phyloP scores from a whole-genome alignment of 139 green algal genomes.

The Asterochloris erici region DNA sequence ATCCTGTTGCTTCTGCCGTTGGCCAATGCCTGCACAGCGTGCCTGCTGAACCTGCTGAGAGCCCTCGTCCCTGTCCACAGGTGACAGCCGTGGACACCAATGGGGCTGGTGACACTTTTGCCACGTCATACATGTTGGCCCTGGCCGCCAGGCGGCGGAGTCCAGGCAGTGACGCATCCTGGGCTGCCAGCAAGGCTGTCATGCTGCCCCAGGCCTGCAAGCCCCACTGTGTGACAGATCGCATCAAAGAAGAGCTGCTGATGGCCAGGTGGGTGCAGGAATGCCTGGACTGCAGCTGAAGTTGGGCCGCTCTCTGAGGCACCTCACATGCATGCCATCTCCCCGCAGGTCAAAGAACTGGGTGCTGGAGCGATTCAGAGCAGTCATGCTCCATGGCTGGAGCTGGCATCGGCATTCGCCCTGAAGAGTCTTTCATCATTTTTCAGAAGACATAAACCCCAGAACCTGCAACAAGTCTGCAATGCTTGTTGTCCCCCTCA shows the following conservation, averaged over 20 bases:
- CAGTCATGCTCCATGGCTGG: too few relatives aligned
- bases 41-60: not conserved
- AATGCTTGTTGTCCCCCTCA: too few relatives aligned
- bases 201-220: constrained; percentile 59
- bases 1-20: not conserved
- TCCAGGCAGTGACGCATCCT: constrained; percentile 43
- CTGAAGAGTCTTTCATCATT: too few relatives aligned
- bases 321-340: too few relatives aligned
- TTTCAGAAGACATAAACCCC: too few relatives aligned
- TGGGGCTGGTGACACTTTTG: constrained; percentile 79
- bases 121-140: constrained; percentile 69
- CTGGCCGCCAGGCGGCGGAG: constrained; percentile 24
- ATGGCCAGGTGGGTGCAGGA: not conserved
- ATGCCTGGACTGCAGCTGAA: too few relatives aligned
- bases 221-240: constrained; percentile 46
- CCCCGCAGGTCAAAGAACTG: too few relatives aligned
- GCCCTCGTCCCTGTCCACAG: not conserved
- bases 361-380: too few relatives aligned
- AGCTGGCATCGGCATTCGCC: too few relatives aligned
- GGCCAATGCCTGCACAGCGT: not conserved
- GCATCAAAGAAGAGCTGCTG: constrained; percentile 11
- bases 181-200: constrained; percentile 54
- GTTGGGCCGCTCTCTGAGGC: too few relatives aligned
- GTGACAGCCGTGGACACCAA: constrained; percentile 70
- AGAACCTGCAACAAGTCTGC: too few relatives aligned